Base-by-base conservation (phyloP, 2,329 filamentous ascomycete genomes). In the Xylaria sp. region DNA sequence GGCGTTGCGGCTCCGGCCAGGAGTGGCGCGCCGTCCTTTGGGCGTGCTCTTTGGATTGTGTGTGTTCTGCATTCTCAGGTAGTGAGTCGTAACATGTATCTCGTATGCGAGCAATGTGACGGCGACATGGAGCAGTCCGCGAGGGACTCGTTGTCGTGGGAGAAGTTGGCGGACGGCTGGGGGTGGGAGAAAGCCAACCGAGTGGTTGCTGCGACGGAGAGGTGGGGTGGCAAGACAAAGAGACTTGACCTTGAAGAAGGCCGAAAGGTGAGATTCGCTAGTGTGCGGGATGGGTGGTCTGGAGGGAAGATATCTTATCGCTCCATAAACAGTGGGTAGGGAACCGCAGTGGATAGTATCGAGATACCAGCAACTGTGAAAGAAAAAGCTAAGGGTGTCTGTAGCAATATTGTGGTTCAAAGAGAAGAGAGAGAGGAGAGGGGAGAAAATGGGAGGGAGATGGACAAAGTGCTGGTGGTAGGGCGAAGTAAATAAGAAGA, bases 1-100 rank as follows among this genome's bases (percentile, higher is more conserved):
- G 9, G 77, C 68, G 55, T 71, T 73, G 48, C 73, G 65, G 64
- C 67, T 70, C 65, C 77, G 70, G 64, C 73, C 71, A 60, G 76
- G 71, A 11, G 60, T 44, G 69, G 73, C 66, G 69, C 76, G 70
- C 69, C 78, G 74, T 66, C 77, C 69, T 63, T 70, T 74, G 48
- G 76, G 74, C 54, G 76, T 75, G 55, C 72, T 73, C 67, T 73
- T 66, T 52, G 67, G 66, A 51, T 64, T 66, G 11, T 66, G 64
- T 66, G 68, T 67, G 59, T 70, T 70, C 63, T 74, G 69, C 75
- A 77, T 77, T 50, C 39, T 71, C 59, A 59, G 47, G 60, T 57
- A 52, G 60, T 59, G 54, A 64, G 67, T 71, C 69, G 60, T 59
- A 55, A 63, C 67, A 71, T 69, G 60, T 66, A 69, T 66, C 30